A percentile compares a stretch with the other conserved stretches of the same genome.
Evolutionary conservation across 2,329 filamentous ascomycete species (phyloP).

Genomic region (Dendrostoma leiphaemia): DNA sequence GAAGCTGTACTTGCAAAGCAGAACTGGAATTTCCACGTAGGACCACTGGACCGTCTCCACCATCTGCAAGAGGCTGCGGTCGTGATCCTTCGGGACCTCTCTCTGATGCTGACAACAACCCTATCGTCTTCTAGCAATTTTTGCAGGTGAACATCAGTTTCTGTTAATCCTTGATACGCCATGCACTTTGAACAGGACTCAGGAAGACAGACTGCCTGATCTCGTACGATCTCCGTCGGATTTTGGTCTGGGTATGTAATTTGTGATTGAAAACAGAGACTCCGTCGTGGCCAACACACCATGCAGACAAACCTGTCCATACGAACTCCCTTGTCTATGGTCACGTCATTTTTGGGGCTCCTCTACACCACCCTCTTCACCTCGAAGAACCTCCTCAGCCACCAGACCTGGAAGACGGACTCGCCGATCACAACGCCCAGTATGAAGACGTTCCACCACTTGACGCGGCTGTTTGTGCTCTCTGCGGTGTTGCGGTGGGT

Average conservation of each 20-base stretch:
- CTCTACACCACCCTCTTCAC: constrained; percentile 64
- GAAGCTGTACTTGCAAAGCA: no score
- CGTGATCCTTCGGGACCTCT: no score
- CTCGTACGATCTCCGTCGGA: background rate
- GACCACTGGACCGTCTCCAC: no score
- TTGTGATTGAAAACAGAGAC: constrained; percentile 11
- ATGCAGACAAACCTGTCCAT: constrained; percentile 4
- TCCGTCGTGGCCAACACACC: background rate
- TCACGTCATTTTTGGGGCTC: no score
- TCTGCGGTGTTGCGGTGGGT: constrained; percentile 98
- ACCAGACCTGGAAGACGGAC: constrained; percentile 98
- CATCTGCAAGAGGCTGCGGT: no score
- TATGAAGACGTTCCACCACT: constrained; percentile 99
- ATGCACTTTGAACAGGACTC: no score
- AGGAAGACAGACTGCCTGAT: background rate
- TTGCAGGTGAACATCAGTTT: no score
- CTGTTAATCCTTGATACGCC: background rate
- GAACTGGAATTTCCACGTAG: no score
- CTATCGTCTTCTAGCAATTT: no score
- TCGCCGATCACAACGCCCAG: constrained; percentile 84
- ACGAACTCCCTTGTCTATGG: background rate
- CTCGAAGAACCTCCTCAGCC: constrained; percentile 98
- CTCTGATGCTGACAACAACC: no score
- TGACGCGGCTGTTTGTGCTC: constrained; percentile 95
- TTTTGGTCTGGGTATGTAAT: constrained; percentile 3